Base-by-base conservation (phyloP, 2,329 filamentous ascomycete genomes). In the Chaetomium strumarium region DNA sequence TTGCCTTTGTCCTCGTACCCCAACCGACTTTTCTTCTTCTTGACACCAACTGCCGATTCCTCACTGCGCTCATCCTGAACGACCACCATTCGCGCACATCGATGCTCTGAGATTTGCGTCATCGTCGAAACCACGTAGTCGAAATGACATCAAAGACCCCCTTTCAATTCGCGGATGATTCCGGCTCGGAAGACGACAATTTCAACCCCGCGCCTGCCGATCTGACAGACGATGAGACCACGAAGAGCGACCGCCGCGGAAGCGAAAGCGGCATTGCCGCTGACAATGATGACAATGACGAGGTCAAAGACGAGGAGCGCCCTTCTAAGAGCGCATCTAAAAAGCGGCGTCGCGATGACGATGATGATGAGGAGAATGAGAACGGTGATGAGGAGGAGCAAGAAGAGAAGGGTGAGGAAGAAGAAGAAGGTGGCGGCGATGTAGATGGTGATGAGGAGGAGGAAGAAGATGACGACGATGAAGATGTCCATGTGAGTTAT, bases 191-290 rank as follows among this genome's bases (percentile, higher is more conserved):
- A 46, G 90, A 95, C 62, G 85, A 88, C 55, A 86, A 92, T 68
- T 96, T 96, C 78, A 95, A 96, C 68, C 91, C 90, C 46, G 82
- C 79, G 45, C 85, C 86, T 17, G 85, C 81, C 55, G 81, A 89
- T 53, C 65, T 81, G 33, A 93, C 88, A 3, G 88, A 92, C 60
- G 84, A 83, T 46, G 87, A 90, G 55, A 78, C 43, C 11, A 33
- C 46, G 4, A 56, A 54, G 31, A 53, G 17, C 24, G 81, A 81
- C 30, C 79, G 60, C 39, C 63, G 57, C 50, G 62, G 61, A 42
- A 69, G 67, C n/a, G n/a, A n/a, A n/a, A n/a, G n/a, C n/a, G n/a
- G n/a, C 49, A 73, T 67, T 46, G 68, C 69, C 46, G 71, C 70
- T 1, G 70, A 72, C n/a, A 71, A 75, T 13, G 69, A 68, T 51